phyloP scores from a whole-genome alignment of 192 early-diverging fungal species.

The Piromyces finnis region DNA sequence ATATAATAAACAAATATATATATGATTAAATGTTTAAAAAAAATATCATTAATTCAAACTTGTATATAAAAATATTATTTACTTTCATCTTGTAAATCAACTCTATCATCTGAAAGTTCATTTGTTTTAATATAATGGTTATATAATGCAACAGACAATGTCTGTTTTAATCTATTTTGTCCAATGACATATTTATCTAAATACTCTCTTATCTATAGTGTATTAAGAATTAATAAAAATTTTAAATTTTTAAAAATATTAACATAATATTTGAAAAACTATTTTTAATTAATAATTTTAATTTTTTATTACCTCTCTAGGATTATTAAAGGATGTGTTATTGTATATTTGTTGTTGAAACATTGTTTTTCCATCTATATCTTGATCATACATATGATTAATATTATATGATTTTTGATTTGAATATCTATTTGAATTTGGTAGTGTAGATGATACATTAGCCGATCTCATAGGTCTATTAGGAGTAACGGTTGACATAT shows the following conservation, averaged over 20 bases:
- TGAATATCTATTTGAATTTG: neutral
- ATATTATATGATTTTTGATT: neutral
- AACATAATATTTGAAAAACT: no score
- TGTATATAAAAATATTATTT: neutral
- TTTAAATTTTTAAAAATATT: no score
- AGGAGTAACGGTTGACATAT: neutral
- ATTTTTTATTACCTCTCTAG: neutral
- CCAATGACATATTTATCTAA: conserved; percentile 77
- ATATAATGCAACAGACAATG: conserved; percentile 64
- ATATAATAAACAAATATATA: neutral
- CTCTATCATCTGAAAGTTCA: neutral
- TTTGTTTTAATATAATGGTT: conserved; percentile 49
- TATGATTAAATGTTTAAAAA: neutral
- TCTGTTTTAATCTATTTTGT: conserved; percentile 66
- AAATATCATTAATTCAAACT: neutral
- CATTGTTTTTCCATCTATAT: neutral
- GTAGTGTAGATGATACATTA: neutral
- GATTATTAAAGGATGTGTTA: neutral
- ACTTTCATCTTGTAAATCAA: neutral
- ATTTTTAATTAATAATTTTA: no score
- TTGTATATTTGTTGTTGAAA: neutral
- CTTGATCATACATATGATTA: neutral
- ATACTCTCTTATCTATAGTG: conserved; percentile 6
- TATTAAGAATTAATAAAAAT: no score
- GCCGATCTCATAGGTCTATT: neutral